Base-by-base conservation (phyloP, 225 moss, liverwort and hornwort species). In the Marchantia paleacea region DNA sequence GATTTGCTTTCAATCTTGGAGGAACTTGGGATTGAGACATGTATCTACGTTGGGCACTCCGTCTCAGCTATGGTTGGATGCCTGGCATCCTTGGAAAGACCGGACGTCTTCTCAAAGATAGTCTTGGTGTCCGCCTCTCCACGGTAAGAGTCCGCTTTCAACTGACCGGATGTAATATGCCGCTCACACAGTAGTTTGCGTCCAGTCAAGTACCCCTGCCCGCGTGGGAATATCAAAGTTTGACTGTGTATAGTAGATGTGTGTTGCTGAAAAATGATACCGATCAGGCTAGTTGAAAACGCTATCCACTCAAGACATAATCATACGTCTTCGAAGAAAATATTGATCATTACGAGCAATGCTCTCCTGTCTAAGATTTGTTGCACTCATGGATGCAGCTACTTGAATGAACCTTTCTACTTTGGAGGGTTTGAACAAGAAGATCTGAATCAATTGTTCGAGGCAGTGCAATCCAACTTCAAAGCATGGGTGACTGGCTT, bases 21-120 rank as follows among this genome's bases (percentile, higher is more conserved):
- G n/a, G 88, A 86, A 75, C 86, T 90, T 50, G 86, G 82, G 13
- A 79, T 90, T 29, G 60, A 81, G 18, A 78, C 69, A n/a, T 85
- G 82, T 68, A 79, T 85, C 55, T 84, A 39, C 77, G 82, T 83
- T 18, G 81, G 89, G 3, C 89, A 89, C 58, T 89, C 89, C 31
- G 73, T 86, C 7, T 87, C 89, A 16, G 86, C 80, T 14, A 89
- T 89, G 89, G 83, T 89, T 55, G 89, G 82, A 13, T 89, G 87
- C 20, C 52, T 84, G 75, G 89, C 94, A 75, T 89, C 89, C 76
- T 80, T 88, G 75, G 91, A 89, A 81, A 82, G 85, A 13, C 86
- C 85, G 50, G 73, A 77, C 30, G 57, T 72, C 31, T 80, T 76
- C 70, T 82, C 78, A 67, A 87, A 80, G 76, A 77, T 88, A 14